Evolutionary conservation across 2,329 filamentous ascomycete species (phyloP).

Genomic region (Colletotrichum sp.): DNA sequence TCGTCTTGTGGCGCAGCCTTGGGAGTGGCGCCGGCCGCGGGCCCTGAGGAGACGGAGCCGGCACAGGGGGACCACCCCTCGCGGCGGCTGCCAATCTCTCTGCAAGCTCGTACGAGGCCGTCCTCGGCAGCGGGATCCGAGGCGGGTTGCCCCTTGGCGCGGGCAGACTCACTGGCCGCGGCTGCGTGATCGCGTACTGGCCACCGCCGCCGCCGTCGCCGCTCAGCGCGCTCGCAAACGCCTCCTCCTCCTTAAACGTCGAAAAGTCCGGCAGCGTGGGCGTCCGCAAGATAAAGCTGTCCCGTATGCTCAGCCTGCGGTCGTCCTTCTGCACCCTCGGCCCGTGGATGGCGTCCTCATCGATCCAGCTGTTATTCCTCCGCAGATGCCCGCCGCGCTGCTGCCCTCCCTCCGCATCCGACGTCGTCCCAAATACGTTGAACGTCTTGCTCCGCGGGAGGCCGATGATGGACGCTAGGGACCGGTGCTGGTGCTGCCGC

Average conservation of each 20-base stretch:
- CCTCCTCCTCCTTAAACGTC: constrained; percentile 26
- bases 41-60: constrained; percentile 8
- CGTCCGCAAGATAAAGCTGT: constrained; percentile 32
- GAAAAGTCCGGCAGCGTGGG: constrained; percentile 42
- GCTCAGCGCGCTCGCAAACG: constrained; percentile 9
- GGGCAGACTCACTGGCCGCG: constrained; percentile 11
- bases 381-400: not conserved
- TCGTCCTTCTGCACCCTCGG: constrained; percentile 41
- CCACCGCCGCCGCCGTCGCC: not conserved
- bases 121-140: constrained; percentile 12
- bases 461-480: constrained; percentile 1
- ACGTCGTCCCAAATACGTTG: constrained; percentile 23
- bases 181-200: constrained; percentile 4
- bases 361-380: constrained; percentile 46
- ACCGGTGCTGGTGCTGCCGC: not conserved
- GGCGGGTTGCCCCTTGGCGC: not conserved
- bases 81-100: constrained; percentile 20
- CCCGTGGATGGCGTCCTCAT: constrained; percentile 57
- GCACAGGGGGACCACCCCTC: constrained; percentile 18
- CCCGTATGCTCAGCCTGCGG: constrained; percentile 32
- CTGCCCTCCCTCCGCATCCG: not conserved
- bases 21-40: constrained; percentile 14
- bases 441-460: constrained; percentile 30
- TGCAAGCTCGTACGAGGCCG: constrained; percentile 20
- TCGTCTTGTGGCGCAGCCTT: constrained; percentile 32